Evolutionary conservation across 2,329 filamentous ascomycete genomes (phyloP).

Genomic region (Diaporthe sp.): DNA sequence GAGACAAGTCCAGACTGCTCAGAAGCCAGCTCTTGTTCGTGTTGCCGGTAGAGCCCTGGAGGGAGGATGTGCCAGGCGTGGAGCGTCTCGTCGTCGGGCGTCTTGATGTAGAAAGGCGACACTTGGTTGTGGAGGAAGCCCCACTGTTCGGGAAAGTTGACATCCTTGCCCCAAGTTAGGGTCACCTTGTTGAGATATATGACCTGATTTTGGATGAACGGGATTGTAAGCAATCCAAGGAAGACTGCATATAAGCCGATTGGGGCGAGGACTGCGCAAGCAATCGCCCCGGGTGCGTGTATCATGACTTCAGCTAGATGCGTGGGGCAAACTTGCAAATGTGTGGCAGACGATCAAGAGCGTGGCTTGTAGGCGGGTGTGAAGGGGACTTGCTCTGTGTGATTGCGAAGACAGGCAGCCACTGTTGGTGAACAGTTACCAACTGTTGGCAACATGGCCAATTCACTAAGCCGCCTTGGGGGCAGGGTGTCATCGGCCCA

Average conservation of each 20-base stretch:
- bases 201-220: slow-evolving; percentile 66
- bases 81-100: slow-evolving; percentile 75
- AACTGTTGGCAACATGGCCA: too few species aligned
- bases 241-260: slow-evolving; percentile 45
- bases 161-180: slow-evolving; percentile 72
- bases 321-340: too few species aligned
- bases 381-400: too few species aligned
- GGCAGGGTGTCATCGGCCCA: not conserved
- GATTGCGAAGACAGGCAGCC: not conserved
- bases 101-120: slow-evolving; percentile 77
- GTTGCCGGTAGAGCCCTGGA: slow-evolving; percentile 72
- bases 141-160: slow-evolving; percentile 76
- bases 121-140: slow-evolving; percentile 81
- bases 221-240: slow-evolving; percentile 49
- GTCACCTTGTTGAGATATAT: slow-evolving; percentile 69
- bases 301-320: not conserved
- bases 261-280: not conserved
- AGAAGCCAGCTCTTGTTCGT: slow-evolving; percentile 61
- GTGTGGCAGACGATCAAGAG: not conserved
- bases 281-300: not conserved
- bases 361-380: too few species aligned
- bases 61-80: slow-evolving; percentile 86
- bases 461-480: too few species aligned
- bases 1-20: slow-evolving; percentile 42
- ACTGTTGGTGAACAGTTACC: not conserved